These are phyloP conservation scores for Prosopis cineraria DNA, from an alignment of 306 rosid species.

Conservation along the genomic window DNA sequence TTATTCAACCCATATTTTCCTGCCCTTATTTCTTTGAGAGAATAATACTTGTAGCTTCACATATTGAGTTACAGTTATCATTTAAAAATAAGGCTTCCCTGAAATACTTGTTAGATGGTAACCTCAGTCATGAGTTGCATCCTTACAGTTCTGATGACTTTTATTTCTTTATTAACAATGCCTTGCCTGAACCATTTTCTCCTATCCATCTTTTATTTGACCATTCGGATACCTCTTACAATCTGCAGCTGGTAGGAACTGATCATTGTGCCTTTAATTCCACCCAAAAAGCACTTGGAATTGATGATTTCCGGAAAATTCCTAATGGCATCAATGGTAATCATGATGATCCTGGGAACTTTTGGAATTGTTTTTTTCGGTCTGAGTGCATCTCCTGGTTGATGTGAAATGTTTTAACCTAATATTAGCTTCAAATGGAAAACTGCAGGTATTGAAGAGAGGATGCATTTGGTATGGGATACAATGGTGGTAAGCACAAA, in stretches of 20 bases:
- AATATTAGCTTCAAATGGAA: constrained; percentile 32
- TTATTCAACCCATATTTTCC: not conserved
- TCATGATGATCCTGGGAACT: constrained; percentile 15
- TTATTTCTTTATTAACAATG: constrained; percentile 6
- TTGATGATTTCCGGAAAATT: constrained; percentile 85
- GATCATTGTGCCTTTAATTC: constrained; percentile 89
- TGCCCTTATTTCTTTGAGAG: not conserved
- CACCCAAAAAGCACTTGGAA: constrained; percentile 84
- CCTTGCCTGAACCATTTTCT: not conserved
- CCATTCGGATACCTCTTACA: constrained; percentile 25
- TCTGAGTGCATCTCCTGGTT: not conserved
- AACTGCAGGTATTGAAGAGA: constrained; percentile 83
- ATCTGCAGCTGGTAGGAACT: constrained; percentile 91
- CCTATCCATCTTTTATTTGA: constrained; percentile 19
- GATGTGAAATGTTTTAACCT: constrained; percentile 32
- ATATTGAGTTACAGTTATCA: not conserved
- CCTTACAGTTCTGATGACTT: not conserved
- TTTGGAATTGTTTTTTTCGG: too few relatives aligned
- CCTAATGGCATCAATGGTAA: constrained; percentile 98
- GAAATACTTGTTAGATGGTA: constrained; percentile 29
- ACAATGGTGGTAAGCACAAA: constrained; percentile 87
- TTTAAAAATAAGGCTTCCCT: constrained; percentile 15
- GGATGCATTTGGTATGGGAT: constrained; percentile 96
- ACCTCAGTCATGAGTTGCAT: constrained; percentile 14
- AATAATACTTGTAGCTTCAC: not conserved